Evolutionary conservation across 2,329 filamentous ascomycete species (phyloP), one percentile per base, ranked within the genome.

Genomic region (Orbilia oligospora): DNA sequence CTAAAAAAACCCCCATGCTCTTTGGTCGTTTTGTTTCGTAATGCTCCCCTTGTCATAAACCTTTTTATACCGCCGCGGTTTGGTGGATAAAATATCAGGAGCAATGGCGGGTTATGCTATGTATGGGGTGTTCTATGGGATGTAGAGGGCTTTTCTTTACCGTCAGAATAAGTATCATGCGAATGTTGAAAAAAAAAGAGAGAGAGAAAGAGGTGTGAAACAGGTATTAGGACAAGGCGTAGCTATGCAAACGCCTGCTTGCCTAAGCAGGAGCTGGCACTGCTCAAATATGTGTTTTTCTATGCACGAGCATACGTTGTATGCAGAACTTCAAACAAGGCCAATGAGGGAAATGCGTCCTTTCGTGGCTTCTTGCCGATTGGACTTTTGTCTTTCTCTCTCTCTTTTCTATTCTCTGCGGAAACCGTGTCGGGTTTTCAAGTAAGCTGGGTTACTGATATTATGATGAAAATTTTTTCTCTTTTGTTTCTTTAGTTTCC

Each of bases 11-110:
- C 55, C 53, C 38, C 18, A 51, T 56, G 38, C 56, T 44, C 5
- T 41, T 36, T 56, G 24, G 30, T 22, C 33, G 58, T 71, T 71
- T 72, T 36, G 69, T 56, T 72, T 72, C 36, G 69, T 65, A 72
- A 72, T 51, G 44, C 16, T 24, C 18, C n/a, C 18, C 69, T 36
- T 6, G 44, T 30, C 1, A 24, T 22, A 36, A 44, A n/a, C 12
- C 41, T 65, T 33, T 27, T 48, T 63, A 44, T 36, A 66, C 69
- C 22, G 38, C 69, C 69, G 69, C 27, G 38, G 58, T 66, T 66
- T 24, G 18, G 27, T 66, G 69, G 69, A 71, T 55, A 58, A 49
- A 58, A 55, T 9, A 36, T 36, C 27, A 30, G 27, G 6, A 30
- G 27, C 27, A 30, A 56, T n/a, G 0, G 24, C 33, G 27, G 12